Evolutionary conservation across 2,329 filamentous ascomycete species (phyloP).

Genomic region (Pezicula carpinea): DNA sequence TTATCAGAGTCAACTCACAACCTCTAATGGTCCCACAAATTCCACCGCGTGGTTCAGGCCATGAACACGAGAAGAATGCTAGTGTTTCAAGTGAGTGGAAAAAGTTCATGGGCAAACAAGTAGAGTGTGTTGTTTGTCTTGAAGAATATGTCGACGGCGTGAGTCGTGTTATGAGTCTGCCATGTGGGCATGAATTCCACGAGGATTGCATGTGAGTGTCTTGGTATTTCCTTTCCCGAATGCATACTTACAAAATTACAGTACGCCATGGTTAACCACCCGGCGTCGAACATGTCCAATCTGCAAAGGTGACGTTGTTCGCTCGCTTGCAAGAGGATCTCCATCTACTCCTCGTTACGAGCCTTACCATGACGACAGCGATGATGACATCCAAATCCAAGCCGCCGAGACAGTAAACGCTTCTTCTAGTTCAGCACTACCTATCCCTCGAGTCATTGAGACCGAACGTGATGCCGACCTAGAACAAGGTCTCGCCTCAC

Average conservation of each 20-base stretch:
- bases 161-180: conserved; percentile 92
- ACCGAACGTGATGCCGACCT: conserved; percentile 19
- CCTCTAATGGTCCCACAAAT: conserved; percentile 21
- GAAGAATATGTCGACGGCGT: conserved; percentile 96
- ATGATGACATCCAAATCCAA: conserved; percentile 39
- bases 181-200: conserved; percentile 97
- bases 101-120: conserved; percentile 62
- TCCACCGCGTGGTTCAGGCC: conserved; percentile 13
- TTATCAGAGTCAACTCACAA: conserved; percentile 38
- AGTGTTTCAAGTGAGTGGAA: conserved; percentile 52
- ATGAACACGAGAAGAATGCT: conserved; percentile 44
- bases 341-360: conserved; percentile 27
- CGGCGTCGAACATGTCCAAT: conserved; percentile 96
- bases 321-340: conserved; percentile 49
- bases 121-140: conserved; percentile 93
- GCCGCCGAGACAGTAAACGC: conserved; percentile 40
- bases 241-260: conserved; percentile 32
- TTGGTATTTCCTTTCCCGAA: neutral
- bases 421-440: conserved; percentile 38
- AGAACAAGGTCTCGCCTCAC: conserved; percentile 16
- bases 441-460: conserved; percentile 12
- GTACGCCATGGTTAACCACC: conserved; percentile 94
- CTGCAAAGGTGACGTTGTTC: conserved; percentile 94
- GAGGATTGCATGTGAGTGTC: conserved; percentile 91
- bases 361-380: conserved; percentile 34